Evolutionary conservation across 192 early-diverging fungal species (phyloP).

Genomic region (Thamnidium elegans): DNA sequence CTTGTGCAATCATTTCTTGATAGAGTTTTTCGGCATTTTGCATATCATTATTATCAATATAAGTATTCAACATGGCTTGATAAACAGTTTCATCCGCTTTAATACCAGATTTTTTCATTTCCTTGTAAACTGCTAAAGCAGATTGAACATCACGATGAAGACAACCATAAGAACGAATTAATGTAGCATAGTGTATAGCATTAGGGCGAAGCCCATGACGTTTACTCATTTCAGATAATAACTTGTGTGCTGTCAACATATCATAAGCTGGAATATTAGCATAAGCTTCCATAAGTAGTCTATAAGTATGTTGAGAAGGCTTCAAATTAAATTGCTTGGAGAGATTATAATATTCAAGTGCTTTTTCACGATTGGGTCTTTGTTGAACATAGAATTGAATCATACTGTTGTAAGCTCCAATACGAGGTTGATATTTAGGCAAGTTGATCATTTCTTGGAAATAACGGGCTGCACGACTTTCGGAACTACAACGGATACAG

Average conservation of each 20-base stretch:
- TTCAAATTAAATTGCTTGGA: constrained; percentile 34
- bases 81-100: constrained; percentile 45
- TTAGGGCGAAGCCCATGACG: constrained; percentile 38
- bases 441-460: constrained; percentile 48
- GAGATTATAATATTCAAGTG: constrained; percentile 46
- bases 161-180: constrained; percentile 55
- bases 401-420: constrained; percentile 55
- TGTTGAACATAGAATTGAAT: constrained; percentile 59
- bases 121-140: constrained; percentile 41
- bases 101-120: constrained; percentile 42
- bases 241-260: constrained; percentile 44
- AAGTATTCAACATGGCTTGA: constrained; percentile 52
- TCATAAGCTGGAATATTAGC: constrained; percentile 56
- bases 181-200: constrained; percentile 50
- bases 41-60: constrained; percentile 44
- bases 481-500: constrained; percentile 48
- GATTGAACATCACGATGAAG: constrained; percentile 45
- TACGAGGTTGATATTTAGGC: constrained; percentile 49
- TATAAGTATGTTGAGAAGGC: constrained; percentile 54
- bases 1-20: constrained; percentile 40
- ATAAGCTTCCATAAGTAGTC: constrained; percentile 53
- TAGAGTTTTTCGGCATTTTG: constrained; percentile 42
- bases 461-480: constrained; percentile 40
- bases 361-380: constrained; percentile 44
- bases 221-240: constrained; percentile 45